Conservation (phyloP, 176 grass and related monocot genomes). For the Oryza rufipogon region DNA sequence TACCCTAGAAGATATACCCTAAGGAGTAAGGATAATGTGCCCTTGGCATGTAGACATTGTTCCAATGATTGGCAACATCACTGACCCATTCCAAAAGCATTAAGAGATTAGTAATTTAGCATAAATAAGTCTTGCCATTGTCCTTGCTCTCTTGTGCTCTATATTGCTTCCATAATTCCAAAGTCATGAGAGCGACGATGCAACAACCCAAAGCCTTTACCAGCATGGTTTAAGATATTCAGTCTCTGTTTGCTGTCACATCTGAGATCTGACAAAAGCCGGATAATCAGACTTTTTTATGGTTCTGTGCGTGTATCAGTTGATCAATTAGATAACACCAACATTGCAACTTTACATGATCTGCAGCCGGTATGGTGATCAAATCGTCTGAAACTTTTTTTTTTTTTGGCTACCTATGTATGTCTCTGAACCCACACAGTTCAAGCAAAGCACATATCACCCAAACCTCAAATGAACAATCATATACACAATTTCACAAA, state of each 20-base stretch:
- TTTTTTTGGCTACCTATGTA: constrained; percentile 5
- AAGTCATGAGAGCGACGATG: constrained; percentile 1
- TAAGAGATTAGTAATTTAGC: background rate
- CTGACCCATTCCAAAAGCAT: background rate
- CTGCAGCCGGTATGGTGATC: constrained; percentile 20
- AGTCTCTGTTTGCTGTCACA: background rate
- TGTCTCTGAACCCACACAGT: constrained; percentile 6
- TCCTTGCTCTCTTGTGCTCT: background rate
- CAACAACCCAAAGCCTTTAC: background rate
- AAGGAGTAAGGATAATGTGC: background rate
- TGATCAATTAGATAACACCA: background rate
- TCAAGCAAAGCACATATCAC: constrained; percentile 23
- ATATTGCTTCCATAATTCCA: background rate
- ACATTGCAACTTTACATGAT: constrained; percentile 3
- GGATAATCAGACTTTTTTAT: background rate
- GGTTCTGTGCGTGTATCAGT: background rate
- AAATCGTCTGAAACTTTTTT: background rate
- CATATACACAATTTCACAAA: constrained; percentile 22
- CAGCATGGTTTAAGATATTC: background rate
- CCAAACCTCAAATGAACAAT: constrained; percentile 21
- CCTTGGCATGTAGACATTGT: background rate
- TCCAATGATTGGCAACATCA: background rate
- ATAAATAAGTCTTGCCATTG: background rate
- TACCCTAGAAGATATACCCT: background rate
- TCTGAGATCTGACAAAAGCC: constrained; percentile 1